phyloP scores from a whole-genome alignment of 75 land plant species.

The Ceratopteris richardii region DNA sequence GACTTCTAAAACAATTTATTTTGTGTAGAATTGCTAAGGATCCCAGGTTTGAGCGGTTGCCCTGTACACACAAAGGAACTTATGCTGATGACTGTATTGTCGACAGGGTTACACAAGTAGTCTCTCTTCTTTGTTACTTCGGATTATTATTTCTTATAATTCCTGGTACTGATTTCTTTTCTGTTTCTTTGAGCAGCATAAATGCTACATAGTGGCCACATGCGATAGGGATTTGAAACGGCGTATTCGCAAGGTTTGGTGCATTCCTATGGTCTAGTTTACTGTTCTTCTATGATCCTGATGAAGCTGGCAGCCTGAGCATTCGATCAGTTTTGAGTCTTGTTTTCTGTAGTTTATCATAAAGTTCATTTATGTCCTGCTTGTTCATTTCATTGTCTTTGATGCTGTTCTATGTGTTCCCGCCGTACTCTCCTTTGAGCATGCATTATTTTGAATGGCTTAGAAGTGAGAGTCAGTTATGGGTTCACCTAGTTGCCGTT shows the following conservation, averaged over 20 bases:
- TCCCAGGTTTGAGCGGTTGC: conserved; percentile 80
- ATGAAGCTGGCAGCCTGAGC: neutral
- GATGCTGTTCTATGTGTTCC: too few relatives aligned
- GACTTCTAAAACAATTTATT: too few relatives aligned
- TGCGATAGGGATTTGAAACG: conserved; percentile 95
- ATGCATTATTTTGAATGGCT: too few relatives aligned
- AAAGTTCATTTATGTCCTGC: too few relatives aligned
- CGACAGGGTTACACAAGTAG: conserved; percentile 83
- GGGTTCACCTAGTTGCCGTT: too few relatives aligned
- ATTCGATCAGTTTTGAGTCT: too few relatives aligned
- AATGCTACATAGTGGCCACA: conserved; percentile 95
- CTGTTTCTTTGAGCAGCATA: conserved; percentile 49
- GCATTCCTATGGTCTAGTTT: too few relatives aligned
- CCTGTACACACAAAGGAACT: conserved; percentile 87
- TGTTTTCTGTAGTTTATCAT: too few relatives aligned
- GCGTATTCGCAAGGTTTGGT: conserved; percentile 92
- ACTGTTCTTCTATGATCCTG: neutral
- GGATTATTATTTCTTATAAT: neutral
- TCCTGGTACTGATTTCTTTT: neutral
- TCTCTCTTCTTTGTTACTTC: neutral
- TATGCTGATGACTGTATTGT: conserved; percentile 99
- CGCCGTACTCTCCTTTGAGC: too few relatives aligned
- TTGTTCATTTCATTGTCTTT: too few relatives aligned
- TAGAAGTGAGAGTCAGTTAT: too few relatives aligned
- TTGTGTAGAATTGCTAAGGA: conserved; percentile 85